A percentile compares a stretch with the other conserved stretches of the same genome.
These are phyloP conservation scores for Exsudoporus floridanus DNA, from an alignment of 1,284 basidiomycete genomes.

Conservation along the genomic window DNA sequence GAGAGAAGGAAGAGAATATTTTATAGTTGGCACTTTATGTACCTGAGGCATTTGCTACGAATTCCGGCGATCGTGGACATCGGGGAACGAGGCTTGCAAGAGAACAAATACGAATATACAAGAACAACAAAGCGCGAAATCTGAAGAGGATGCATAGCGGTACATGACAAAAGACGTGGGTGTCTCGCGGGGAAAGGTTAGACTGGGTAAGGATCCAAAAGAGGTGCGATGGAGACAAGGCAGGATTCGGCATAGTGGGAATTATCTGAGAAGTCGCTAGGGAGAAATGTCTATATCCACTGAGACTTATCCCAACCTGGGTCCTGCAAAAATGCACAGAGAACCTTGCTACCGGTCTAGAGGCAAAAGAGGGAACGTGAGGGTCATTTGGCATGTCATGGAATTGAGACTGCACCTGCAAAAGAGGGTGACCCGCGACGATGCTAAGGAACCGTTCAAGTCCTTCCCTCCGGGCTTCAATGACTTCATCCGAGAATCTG, in stretches of 20 bases:
- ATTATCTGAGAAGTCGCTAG: not conserved
- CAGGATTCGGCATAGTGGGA: not conserved
- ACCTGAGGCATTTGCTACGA: conserved; percentile 12
- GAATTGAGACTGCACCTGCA: conserved; percentile 66
- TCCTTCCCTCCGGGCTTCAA: conserved; percentile 89
- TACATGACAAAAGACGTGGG: conserved; percentile 24
- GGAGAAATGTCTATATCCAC: conserved; percentile 56
- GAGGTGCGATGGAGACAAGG: not conserved
- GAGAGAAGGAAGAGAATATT: conserved; percentile 3
- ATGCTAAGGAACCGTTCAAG: conserved; percentile 94
- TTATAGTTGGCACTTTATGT: conserved; percentile 15
- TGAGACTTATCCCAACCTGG: conserved; percentile 80
- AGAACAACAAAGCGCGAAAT: conserved; percentile 19
- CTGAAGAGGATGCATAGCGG: conserved; percentile 15
- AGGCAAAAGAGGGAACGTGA: conserved; percentile 7
- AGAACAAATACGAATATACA: conserved; percentile 28
- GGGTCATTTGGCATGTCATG: not conserved
- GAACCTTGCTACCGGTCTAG: conserved; percentile 94
- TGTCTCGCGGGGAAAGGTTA: conserved; percentile 3
- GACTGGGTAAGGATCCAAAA: conserved; percentile 3
- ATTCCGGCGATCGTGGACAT: conserved; percentile 4
- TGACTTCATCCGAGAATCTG: conserved; percentile 97
- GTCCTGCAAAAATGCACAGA: conserved; percentile 95
- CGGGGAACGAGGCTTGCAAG: conserved; percentile 7
- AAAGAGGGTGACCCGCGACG: conserved; percentile 93